Evolutionary conservation across 768 basidiomycete genomes (phyloP), one percentile per base, ranked within the genome.

Genomic region (Cystoderma amianthinum): DNA sequence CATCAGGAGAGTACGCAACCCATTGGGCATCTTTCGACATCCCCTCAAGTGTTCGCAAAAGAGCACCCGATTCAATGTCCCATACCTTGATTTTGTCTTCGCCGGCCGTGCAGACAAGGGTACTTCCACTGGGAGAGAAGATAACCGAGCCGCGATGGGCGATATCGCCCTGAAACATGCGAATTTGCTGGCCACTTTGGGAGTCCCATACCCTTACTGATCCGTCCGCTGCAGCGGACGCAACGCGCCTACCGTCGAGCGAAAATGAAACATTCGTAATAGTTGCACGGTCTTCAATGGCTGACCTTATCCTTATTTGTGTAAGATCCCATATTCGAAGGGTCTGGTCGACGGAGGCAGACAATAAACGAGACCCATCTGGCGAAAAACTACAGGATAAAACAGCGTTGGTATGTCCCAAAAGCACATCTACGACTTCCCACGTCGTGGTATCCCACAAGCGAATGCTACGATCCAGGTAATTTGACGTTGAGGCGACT

Each of bases 381-480:
- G 47, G 47, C 5, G 57, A 57, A 30, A 49, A 49, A 5, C 44
- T 25, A 25, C 55, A 41, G 9, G 45, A 39, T 19, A 23, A 28
- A 15, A 58, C 44, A 7, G n/a, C 5, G 2, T 23, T 30, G 4
- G 41, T 36, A 37, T 55, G 53, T 3, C 48, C 56, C 18, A 6
- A 18, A 5, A 46, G 44, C 4, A 18, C 22, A 4, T 34, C n/a
- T 1, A 38, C 12, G 18, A 39, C 28, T 11, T 46, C 23, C 12
- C 54, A 52, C 12, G 49, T 55, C 5, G 41, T 18, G 5, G 46
- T 46, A 46, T 62, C 50, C 62, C 64, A 62, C 9, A 64, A 41
- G 13, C 52, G 42, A 16, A 66, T 49, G 2, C 49, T 57, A 3
- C 48, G 18, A 36, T 64, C 61, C 34, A 9, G 34, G 18, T 15